Percentiles rank a stretch among this genome's conserved stretches.
Evolutionary conservation across 1,139 yeast species (phyloP).

Genomic region (Debaryomyces subglobosus): DNA sequence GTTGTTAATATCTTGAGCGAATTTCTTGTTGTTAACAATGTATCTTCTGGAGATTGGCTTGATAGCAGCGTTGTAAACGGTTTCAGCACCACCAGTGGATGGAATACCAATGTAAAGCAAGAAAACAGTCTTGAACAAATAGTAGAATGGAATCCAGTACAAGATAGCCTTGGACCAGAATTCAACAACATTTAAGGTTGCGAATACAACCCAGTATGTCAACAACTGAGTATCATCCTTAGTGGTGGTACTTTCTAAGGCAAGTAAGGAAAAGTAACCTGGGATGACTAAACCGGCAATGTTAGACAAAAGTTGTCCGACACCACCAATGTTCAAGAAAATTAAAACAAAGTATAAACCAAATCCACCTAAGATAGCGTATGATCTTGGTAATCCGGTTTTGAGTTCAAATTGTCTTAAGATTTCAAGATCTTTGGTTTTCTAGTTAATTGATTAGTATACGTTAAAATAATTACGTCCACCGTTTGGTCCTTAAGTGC

Average conservation of each 20-base stretch:
- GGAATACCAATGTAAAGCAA: constrained; percentile 90
- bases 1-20: constrained; percentile 41
- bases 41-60: constrained; percentile 73
- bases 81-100: constrained; percentile 78
- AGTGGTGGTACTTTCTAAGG: constrained; percentile 70
- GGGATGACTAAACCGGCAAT: constrained; percentile 91
- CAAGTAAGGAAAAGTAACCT: constrained; percentile 83
- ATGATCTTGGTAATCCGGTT: constrained; percentile 86
- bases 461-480: background rate
- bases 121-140: constrained; percentile 87
- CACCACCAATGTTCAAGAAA: constrained; percentile 88
- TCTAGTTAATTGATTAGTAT: constrained; percentile 27
- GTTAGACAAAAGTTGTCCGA: constrained; percentile 92
- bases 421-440: constrained; percentile 40
- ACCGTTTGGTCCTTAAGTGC: background rate
- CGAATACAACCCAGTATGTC: constrained; percentile 97
- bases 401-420: constrained; percentile 61
- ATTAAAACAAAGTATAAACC: constrained; percentile 72
- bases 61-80: constrained; percentile 65
- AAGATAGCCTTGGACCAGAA: constrained; percentile 94
- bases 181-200: constrained; percentile 85
- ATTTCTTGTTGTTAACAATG: constrained; percentile 30
- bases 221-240: constrained; percentile 84
- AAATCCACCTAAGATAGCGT: constrained; percentile 69
- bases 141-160: constrained; percentile 96